Percentiles rank a stretch among this genome's conserved stretches.
Conservation (phyloP, 768 basidiomycete species). For the Naganishia randhawae region DNA sequence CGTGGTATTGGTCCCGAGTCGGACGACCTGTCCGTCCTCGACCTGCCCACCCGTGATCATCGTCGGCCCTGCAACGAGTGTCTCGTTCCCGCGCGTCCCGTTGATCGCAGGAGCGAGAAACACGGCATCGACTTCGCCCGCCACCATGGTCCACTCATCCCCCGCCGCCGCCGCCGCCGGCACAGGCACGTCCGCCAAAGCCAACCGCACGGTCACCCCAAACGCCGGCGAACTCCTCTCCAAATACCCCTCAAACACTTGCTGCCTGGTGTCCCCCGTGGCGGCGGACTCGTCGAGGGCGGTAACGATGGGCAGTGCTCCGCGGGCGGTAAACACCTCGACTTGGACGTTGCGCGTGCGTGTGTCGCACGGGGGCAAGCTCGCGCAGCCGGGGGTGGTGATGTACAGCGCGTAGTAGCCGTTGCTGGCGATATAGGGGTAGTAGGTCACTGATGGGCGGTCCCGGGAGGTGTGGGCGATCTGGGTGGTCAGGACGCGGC, state of each 20-base stretch:
- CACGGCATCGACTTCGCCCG: constrained; percentile 56
- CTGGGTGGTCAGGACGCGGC: constrained; percentile 66
- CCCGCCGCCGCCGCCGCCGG: not conserved
- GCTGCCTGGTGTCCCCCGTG: constrained; percentile 59
- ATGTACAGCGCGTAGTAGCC: constrained; percentile 82
- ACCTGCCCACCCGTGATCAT: constrained; percentile 32
- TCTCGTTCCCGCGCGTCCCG: constrained; percentile 28
- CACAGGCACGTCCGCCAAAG: constrained; percentile 64
- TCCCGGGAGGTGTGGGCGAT: constrained; percentile 60
- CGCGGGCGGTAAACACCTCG: constrained; percentile 72
- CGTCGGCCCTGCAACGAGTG: constrained; percentile 45
- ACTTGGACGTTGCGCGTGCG: constrained; percentile 74
- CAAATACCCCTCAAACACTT: constrained; percentile 78
- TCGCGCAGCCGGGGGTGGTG: constrained; percentile 77
- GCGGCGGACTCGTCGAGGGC: constrained; percentile 70
- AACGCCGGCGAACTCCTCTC: constrained; percentile 70
- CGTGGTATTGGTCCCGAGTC: not conserved
- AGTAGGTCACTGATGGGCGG: constrained; percentile 81
- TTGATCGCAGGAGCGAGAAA: constrained; percentile 17
- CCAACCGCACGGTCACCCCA: constrained; percentile 69
- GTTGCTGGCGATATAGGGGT: constrained; percentile 83
- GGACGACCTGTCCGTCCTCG: constrained; percentile 5
- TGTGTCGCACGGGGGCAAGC: constrained; percentile 70
- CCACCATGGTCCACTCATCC: constrained; percentile 54
- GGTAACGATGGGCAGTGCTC: constrained; percentile 63